Conservation (phyloP, 129 eudicot species). For the Flaveria brownii region DNA sequence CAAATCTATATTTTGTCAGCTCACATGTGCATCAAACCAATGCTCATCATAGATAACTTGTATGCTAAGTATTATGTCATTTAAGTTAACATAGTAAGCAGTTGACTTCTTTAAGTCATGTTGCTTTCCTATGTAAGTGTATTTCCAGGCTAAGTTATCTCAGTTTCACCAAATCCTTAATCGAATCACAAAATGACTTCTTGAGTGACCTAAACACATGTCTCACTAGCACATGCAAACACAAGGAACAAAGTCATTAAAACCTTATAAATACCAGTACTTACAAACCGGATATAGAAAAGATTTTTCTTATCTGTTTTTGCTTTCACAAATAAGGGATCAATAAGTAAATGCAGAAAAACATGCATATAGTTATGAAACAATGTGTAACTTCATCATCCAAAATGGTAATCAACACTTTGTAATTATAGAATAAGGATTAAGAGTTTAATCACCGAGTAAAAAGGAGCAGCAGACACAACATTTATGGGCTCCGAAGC, state of each 20-base stretch:
- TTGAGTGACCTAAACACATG: slow-evolving; percentile 24
- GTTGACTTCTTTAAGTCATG: not conserved
- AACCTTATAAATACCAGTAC: slow-evolving; percentile 12
- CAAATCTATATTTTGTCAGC: not conserved
- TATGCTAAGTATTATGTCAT: not conserved
- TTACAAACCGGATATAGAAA: slow-evolving; percentile 15
- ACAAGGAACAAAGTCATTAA: slow-evolving; percentile 25
- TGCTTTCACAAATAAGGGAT: slow-evolving; percentile 35
- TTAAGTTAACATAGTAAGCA: not conserved
- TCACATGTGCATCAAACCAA: not conserved
- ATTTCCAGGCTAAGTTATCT: slow-evolving; percentile 16
- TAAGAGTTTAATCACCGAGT: slow-evolving; percentile 55
- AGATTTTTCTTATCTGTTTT: slow-evolving; percentile 3
- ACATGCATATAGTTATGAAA: slow-evolving; percentile 12
- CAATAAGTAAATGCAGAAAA: slow-evolving; percentile 3
- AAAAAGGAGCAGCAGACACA: slow-evolving; percentile 85
- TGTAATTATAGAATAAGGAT: not conserved
- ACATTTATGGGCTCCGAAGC: slow-evolving; percentile 62
- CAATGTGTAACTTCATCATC: slow-evolving; percentile 21
- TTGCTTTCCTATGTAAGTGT: not conserved
- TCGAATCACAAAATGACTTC: slow-evolving; percentile 9
- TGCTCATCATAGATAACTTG: not conserved
- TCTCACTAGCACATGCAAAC: slow-evolving; percentile 27
- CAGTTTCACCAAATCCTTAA: not conserved
- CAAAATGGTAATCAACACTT: not conserved